phyloP scores from a whole-genome alignment of 2,329 filamentous ascomycete species.

The Alternaria longipes region DNA sequence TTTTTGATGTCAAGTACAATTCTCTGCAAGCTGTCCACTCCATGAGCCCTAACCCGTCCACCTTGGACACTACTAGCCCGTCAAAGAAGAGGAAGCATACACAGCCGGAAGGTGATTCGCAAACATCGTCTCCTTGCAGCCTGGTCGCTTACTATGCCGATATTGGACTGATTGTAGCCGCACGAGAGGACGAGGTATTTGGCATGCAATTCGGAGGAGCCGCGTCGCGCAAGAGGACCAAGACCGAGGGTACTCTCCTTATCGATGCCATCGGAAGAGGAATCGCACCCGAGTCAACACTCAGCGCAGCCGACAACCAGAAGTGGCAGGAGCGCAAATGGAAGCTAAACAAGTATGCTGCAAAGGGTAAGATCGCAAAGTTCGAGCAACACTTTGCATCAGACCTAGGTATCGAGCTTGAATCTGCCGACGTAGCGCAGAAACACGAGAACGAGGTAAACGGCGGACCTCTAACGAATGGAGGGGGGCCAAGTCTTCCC shows the following conservation, averaged over 20 bases:
- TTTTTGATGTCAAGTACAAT: conserved; percentile 74
- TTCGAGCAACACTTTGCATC: conserved; percentile 55
- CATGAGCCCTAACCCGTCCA: conserved; percentile 32
- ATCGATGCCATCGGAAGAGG: conserved; percentile 79
- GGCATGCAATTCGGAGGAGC: conserved; percentile 65
- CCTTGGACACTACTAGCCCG: conserved; percentile 41
- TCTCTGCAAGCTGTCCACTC: conserved; percentile 57
- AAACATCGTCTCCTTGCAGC: conserved; percentile 52
- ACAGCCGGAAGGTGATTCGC: conserved; percentile 50
- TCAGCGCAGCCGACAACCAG: conserved; percentile 22
- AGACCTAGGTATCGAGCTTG: conserved; percentile 50
- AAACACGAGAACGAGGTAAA: conserved; percentile 32
- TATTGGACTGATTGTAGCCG: conserved; percentile 71
- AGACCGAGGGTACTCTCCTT: conserved; percentile 63
- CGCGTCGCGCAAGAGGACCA: conserved; percentile 49
- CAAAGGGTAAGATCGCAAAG: conserved; percentile 47
- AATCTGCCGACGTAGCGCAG: conserved; percentile 24
- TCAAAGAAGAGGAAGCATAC: conserved; percentile 48
- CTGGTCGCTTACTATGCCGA: conserved; percentile 67
- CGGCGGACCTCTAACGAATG: conserved; percentile 34
- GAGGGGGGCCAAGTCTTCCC: conserved; percentile 29
- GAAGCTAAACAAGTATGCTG: conserved; percentile 50
- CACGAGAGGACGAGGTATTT: conserved; percentile 70
- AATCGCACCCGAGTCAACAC: conserved; percentile 36
- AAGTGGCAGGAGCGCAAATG: conserved; percentile 42